Conservation (phyloP, 2,329 filamentous ascomycete species). For the Teratosphaeria pseudoeucalypti region DNA sequence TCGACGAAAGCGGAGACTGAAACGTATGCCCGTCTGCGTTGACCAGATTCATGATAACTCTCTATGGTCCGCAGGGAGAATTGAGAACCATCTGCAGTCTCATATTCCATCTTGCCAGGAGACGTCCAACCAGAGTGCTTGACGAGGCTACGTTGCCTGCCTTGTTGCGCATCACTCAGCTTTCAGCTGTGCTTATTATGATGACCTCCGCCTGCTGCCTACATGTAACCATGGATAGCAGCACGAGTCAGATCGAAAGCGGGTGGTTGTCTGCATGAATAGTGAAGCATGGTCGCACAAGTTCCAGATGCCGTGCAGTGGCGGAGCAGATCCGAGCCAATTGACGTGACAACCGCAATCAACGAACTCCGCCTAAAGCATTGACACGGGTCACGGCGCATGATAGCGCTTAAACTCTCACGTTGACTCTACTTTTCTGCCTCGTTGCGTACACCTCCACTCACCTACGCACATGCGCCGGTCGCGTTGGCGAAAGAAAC, state of each 20-base stretch:
- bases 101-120: constrained; percentile 16
- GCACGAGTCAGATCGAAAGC: background rate
- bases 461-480: background rate
- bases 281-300: background rate
- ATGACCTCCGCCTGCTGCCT: background rate
- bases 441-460: background rate
- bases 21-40: constrained; percentile 5
- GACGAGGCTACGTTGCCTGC: too few species aligned
- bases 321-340: background rate
- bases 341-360: background rate
- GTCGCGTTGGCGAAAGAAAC: background rate
- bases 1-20: constrained; percentile 20
- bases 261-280: background rate
- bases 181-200: too few species aligned
- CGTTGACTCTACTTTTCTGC: background rate
- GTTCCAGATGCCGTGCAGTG: background rate
- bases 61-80: constrained; percentile 18
- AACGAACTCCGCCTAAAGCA: background rate
- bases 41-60: constrained; percentile 3
- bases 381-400: background rate
- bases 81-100: constrained; percentile 19
- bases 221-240: background rate
- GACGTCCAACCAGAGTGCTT: too few species aligned
- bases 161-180: too few species aligned
- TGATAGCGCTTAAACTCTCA: background rate